Evolutionary conservation across 2,329 filamentous ascomycete genomes (phyloP), one percentile per base, ranked within the genome.

Genomic region (Exophiala alcalophila): DNA sequence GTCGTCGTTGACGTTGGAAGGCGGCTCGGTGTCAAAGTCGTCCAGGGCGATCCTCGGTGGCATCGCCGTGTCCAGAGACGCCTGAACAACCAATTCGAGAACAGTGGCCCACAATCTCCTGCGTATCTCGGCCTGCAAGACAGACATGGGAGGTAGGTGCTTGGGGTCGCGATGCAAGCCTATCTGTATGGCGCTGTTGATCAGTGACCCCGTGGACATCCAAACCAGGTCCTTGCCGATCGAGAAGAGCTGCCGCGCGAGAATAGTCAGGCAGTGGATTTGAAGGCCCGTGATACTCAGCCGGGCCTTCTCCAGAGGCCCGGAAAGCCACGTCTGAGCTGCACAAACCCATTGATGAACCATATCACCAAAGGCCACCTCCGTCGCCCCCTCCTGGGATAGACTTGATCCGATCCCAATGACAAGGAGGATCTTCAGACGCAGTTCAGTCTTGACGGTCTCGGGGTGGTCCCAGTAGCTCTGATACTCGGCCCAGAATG

Each of bases 1-100:
- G 10, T 55, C 40, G 40, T 69, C 66, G 26, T 65, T 59, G 44
- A 63, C 60, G 39, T 69, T 67, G 8, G 60, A 59, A 1, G 66
- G 66, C 5, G 57, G 41, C 29, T 60, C 57, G 30, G 40, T 65
- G 37, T 61, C 62, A 38, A 58, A 67, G n/a, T 66, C 62, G 1
- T 51, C 50, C 4, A 41, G 25, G 5, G 58, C 54, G 11, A 65
- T 56, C 18, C 56, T 53, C 2, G 62, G 61, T 1, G 54, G 40
- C 50, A 61, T 56, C 0, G 53, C 62, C 1, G 60, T 55, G 31
- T 62, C 61, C 10, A 65, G 35, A 9, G 57, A 52, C 0, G 61
- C 49, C 28, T 66, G 63, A 1, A 61, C 27, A 16, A 49, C 49
- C 18, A 66, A 44, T 37, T 66, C 63, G 3, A 65, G 25, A n/a